phyloP scores from a whole-genome alignment of 768 basidiomycete species.

The Botryobasidium botryosum region DNA sequence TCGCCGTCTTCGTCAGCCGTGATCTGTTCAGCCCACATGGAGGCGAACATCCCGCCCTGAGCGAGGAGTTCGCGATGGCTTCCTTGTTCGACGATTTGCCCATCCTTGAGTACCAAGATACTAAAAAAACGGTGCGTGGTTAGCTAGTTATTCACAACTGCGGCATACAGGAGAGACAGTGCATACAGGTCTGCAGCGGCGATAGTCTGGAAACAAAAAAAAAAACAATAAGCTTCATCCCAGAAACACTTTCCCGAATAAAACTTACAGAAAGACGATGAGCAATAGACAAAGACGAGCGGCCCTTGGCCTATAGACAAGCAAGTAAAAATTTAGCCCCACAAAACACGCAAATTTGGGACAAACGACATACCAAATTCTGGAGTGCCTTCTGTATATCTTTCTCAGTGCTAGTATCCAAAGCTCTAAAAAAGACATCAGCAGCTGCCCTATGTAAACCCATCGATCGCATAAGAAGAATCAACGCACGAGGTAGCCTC shows the following conservation, averaged over 20 bases:
- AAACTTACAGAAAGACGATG: constrained; percentile 57
- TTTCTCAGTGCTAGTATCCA: constrained; percentile 82
- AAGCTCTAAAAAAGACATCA: constrained; percentile 31
- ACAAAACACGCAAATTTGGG: neutral
- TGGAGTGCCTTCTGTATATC: constrained; percentile 81
- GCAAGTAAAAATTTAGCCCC: constrained; percentile 2
- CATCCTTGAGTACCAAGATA: constrained; percentile 83
- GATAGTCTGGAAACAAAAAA: constrained; percentile 29
- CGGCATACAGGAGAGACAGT: constrained; percentile 20
- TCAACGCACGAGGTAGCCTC: constrained; percentile 48
- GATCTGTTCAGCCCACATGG: constrained; percentile 81
- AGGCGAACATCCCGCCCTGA: constrained; percentile 52
- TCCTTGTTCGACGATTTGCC: constrained; percentile 71
- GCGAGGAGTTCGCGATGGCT: constrained; percentile 62
- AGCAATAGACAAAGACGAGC: constrained; percentile 62
- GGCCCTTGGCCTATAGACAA: constrained; percentile 31
- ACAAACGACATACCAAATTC: constrained; percentile 34
- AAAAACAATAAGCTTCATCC: constrained; percentile 8
- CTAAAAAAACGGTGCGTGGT: constrained; percentile 23
- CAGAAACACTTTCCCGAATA: constrained; percentile 2
- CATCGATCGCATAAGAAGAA: neutral
- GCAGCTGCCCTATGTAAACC: constrained; percentile 16
- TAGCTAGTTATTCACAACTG: constrained; percentile 17
- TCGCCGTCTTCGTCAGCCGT: constrained; percentile 38
- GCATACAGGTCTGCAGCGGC: constrained; percentile 34